Evolutionary conservation across 768 basidiomycete species (phyloP).

Genomic region (Termitomyces sp.): DNA sequence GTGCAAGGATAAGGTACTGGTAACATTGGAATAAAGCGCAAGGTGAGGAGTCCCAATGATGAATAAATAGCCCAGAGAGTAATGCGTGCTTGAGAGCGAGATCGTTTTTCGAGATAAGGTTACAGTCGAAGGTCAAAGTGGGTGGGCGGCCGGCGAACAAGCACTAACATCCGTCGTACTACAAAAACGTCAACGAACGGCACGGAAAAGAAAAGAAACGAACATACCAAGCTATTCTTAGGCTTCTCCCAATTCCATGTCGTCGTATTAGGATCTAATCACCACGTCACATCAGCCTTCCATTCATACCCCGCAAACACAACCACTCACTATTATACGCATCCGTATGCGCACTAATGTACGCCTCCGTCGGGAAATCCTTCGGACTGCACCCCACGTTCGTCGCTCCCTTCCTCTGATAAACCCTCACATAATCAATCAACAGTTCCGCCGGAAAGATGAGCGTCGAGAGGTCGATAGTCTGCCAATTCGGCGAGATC

Average conservation of each 20-base stretch:
- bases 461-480: conserved; percentile 49
- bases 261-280: conserved; percentile 39
- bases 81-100: too few relatives aligned
- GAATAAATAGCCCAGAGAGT: too few relatives aligned
- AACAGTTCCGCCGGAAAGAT: conserved; percentile 66
- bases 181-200: neutral
- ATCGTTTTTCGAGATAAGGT: too few relatives aligned
- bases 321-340: conserved; percentile 32
- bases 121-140: too few relatives aligned
- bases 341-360: conserved; percentile 51
- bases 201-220: neutral
- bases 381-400: conserved; percentile 69
- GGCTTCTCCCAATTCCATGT: conserved; percentile 39
- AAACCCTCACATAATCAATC: conserved; percentile 80
- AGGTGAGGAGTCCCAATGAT: too few relatives aligned
- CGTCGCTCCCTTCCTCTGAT: conserved; percentile 54
- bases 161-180: neutral
- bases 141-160: neutral
- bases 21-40: too few relatives aligned
- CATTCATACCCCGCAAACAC: neutral
- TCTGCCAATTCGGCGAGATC: conserved; percentile 68
- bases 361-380: conserved; percentile 62
- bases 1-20: too few relatives aligned
- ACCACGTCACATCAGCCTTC: neutral
- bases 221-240: conserved; percentile 29